Evolutionary conservation across 2,329 filamentous ascomycete species (phyloP), one percentile per base, ranked within the genome.

Genomic region (Colletotrichum simmondsii): DNA sequence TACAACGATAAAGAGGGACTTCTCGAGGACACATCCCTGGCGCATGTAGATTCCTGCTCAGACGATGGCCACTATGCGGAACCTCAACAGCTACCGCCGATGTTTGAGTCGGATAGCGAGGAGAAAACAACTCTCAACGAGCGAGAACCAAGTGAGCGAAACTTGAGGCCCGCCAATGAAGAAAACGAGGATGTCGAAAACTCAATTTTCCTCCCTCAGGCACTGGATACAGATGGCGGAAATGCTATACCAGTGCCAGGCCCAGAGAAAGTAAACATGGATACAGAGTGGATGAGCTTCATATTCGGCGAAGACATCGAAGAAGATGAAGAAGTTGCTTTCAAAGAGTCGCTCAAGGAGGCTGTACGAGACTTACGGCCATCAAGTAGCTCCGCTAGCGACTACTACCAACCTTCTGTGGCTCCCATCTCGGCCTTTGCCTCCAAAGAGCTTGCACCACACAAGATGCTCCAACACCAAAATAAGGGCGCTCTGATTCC

Each of bases 221-320:
- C 24, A 30, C 24, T 26, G 19, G 63, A 58, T 16, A 26, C 14
- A 46, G 24, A n/a, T 7, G 19, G 11, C 28, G 32, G 10, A 22
- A 35, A 19, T 37, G 11, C 5, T 11, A 19, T 19, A 52, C 11
- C 35, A 7, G 53, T 16, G 24, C 22, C 35, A 58, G 22, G 30
- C 16, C 11, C 62, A 22, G 30, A 5, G 12, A 24, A 19, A 7
- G 35, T 22, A 14, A 14, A 57, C 5, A n/a, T 11, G 22, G 62
- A 70, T 37, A 26, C 46, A 19, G 68, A 46, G 5, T 75, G 74
- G 74, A 63, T 73, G 32, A 61, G 56, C 11, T 75, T 75, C 37
- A 57, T 74, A n/a, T 66, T 74, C n/a, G 68, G 59, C 12, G 57
- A 65, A 7, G 42, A 46, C 10, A 54, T 32, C 49, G 63, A 73